Conservation (phyloP, 352 stramenopile species). For the Blastocystis sp. region DNA sequence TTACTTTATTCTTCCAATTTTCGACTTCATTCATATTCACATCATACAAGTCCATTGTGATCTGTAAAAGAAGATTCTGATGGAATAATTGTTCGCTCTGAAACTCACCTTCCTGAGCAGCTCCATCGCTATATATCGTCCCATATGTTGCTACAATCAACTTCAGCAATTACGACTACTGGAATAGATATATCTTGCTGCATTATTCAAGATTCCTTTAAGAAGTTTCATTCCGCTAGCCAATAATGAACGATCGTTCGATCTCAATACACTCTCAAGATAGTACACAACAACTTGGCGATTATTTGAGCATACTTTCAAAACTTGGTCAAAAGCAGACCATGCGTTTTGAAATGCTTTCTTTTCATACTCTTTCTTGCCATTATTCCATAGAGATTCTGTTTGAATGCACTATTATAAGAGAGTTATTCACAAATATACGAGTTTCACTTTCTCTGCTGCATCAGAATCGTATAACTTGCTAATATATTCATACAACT, state of each 20-base stretch:
- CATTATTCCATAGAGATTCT: not conserved
- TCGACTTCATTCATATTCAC: not conserved
- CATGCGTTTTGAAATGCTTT: not conserved
- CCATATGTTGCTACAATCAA: not conserved
- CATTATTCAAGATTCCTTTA: not conserved
- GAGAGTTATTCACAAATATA: not conserved
- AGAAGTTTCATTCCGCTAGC: slow-evolving; percentile 29
- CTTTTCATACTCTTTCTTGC: not conserved
- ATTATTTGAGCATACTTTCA: slow-evolving; percentile 7
- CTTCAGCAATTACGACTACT: not conserved
- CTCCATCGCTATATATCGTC: not conserved
- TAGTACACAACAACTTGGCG: not conserved
- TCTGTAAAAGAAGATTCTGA: not conserved
- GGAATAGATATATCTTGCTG: not conserved
- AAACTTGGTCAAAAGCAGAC: not conserved
- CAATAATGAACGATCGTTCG: not conserved
- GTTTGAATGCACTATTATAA: not conserved
- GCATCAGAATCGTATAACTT: not conserved
- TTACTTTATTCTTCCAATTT: not conserved
- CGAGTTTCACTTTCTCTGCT: not conserved
- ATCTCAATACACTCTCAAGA: not conserved
- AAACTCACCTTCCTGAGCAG: not conserved
- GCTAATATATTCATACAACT: not conserved
- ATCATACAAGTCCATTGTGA: slow-evolving; percentile 33
- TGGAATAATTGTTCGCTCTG: not conserved